A percentile compares a stretch with the other conserved stretches of the same genome.
Evolutionary conservation across 2,329 filamentous ascomycete species (phyloP).

Genomic region (Rhynchosporium secalis): DNA sequence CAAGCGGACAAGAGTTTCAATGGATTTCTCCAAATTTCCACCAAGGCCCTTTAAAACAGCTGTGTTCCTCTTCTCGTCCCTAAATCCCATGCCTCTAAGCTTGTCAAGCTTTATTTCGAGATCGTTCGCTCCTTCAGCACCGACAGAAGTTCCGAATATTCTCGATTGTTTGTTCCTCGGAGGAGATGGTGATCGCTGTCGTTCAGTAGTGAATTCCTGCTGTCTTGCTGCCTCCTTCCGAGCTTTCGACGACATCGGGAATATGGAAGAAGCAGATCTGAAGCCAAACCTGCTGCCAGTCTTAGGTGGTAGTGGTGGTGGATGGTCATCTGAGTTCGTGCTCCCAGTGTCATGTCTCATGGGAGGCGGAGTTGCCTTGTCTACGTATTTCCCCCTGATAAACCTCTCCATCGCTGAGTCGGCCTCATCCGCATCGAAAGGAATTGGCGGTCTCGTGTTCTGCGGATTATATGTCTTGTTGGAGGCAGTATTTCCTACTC

Average conservation of each 20-base stretch:
- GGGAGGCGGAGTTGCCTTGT: conserved; percentile 48
- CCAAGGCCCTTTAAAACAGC: conserved; percentile 79
- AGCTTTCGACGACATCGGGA: conserved; percentile 52
- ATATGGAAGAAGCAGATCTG: conserved; percentile 61
- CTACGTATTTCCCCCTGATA: conserved; percentile 91
- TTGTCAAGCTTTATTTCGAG: conserved; percentile 75
- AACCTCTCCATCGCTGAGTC: conserved; percentile 95
- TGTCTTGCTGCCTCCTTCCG: conserved; percentile 31
- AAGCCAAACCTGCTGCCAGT: conserved; percentile 60
- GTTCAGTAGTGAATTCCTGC: conserved; percentile 22
- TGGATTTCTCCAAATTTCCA: conserved; percentile 81
- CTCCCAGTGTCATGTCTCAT: conserved; percentile 44
- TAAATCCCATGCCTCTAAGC: conserved; percentile 89
- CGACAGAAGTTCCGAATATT: conserved; percentile 69
- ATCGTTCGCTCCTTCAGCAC: conserved; percentile 53
- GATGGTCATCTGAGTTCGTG: conserved; percentile 53
- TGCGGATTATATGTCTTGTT: conserved; percentile 90
- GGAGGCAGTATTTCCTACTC: conserved; percentile 79
- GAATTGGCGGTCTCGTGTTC: conserved; percentile 78
- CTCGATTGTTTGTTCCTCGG: conserved; percentile 58
- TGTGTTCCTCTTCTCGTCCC: conserved; percentile 76
- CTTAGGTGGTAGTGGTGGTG: conserved; percentile 61
- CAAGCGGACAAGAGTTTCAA: conserved; percentile 80
- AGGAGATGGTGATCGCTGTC: conserved; percentile 32
- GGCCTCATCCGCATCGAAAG: conserved; percentile 87